Evolutionary conservation across 306 rosid species (phyloP), one percentile per base, ranked within the genome.

Genomic region (Echinosophora koreensis): DNA sequence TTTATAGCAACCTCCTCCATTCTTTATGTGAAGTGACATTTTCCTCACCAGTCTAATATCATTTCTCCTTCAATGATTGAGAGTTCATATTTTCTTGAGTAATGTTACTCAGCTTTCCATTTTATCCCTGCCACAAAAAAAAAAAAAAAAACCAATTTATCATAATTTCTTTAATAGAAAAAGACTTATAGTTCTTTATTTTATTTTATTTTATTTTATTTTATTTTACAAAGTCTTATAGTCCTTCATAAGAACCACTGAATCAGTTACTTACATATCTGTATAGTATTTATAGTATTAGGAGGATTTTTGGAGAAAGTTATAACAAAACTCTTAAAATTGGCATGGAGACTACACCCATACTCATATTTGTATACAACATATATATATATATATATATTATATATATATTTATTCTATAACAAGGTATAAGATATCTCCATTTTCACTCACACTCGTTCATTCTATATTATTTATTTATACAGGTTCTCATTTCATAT

Each of bases 1-100:
- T 38, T 47, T 42, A 66, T 66, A 27, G 59, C 66, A 44, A 66
- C 59, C 60, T 74, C 68, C 76, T 38, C 84, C 61, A 42, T 80
- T 55, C 77, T 69, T 52, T 56, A 1, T 60, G 73, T 51, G 67
- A 81, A 41, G 76, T 49, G 68, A 75, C 55, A 7, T 27, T 18
- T 56, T 14, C 42, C 16, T 46, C 62, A 2, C 60, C 7, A n/a
- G 34, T 13, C 46, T 54, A n/a, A 54, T 17, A 52, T 50, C 46
- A 50, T 49, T 8, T 56, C 28, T 58, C 59, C 39, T 28, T 46
- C 17, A 77, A 66, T 77, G 35, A 77, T 77, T 65, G 35, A 32
- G 5, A 39, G 22, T 44, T 28, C 67, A 42, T 54, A 39, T 39
- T 60, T 54, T 55, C n/a, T 13, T 13, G 6, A 9, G 64, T 12